These are phyloP conservation scores for Macrophomina pseudophaseolina DNA, from an alignment of 2,329 filamentous ascomycete genomes.

Conservation along the genomic window DNA sequence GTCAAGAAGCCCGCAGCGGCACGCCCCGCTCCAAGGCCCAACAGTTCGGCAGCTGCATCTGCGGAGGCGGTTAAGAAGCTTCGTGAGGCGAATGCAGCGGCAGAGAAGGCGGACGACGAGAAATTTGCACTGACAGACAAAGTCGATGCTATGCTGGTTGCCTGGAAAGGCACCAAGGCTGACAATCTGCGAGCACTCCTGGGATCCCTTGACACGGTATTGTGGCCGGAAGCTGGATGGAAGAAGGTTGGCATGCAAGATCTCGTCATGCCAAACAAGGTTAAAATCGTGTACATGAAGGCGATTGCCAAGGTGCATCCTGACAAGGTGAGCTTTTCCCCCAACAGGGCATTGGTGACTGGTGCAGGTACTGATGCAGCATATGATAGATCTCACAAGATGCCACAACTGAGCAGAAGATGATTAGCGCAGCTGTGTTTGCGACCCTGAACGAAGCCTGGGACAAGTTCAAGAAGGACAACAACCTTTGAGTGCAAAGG, in stretches of 20 bases:
- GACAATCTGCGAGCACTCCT: constrained; percentile 90
- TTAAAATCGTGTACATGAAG: constrained; percentile 99
- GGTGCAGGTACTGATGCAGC: constrained; percentile 28
- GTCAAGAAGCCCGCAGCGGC: constrained; percentile 37
- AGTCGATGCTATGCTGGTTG: constrained; percentile 77
- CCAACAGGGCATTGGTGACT: neutral
- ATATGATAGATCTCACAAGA: constrained; percentile 60
- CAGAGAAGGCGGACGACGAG: constrained; percentile 87
- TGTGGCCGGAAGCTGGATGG: constrained; percentile 94
- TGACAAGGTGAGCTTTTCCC: constrained; percentile 77
- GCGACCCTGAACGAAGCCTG: constrained; percentile 70
- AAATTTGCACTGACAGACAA: constrained; percentile 86
- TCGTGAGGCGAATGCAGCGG: constrained; percentile 81
- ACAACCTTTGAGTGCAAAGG: constrained; percentile 52
- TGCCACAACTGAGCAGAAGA: constrained; percentile 70
- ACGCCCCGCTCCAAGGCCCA: constrained; percentile 47
- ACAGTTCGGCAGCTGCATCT: constrained; percentile 43
- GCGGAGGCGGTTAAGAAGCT: constrained; percentile 80
- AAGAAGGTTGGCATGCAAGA: constrained; percentile 96
- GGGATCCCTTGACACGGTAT: constrained; percentile 82
- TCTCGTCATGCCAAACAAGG: constrained; percentile 88
- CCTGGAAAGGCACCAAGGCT: constrained; percentile 89
- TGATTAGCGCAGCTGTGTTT: constrained; percentile 70
- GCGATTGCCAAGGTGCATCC: constrained; percentile 98
- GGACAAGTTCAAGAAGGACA: constrained; percentile 71